These are phyloP conservation scores for Elaeagnus macrophylla DNA, from an alignment of 306 rosid genomes.

Conservation along the genomic window DNA sequence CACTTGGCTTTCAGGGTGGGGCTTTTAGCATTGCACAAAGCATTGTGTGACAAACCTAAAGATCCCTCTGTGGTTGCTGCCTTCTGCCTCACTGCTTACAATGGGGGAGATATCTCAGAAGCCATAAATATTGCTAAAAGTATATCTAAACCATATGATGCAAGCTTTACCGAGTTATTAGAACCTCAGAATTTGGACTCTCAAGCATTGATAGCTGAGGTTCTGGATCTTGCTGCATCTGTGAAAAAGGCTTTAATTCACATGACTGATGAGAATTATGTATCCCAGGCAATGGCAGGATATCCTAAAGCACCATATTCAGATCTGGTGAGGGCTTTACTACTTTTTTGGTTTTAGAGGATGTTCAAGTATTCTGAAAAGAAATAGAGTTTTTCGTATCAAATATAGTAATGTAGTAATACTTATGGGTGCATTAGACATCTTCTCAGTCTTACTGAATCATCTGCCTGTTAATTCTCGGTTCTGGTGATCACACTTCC, in stretches of 20 bases:
- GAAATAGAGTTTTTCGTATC: neutral
- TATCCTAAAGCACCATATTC: conserved; percentile 74
- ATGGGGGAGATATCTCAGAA: conserved; percentile 68
- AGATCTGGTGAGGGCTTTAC: conserved; percentile 44
- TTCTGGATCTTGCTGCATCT: conserved; percentile 46
- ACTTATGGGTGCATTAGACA: too few relatives aligned
- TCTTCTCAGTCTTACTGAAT: too few relatives aligned
- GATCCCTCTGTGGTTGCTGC: conserved; percentile 64
- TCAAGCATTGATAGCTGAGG: conserved; percentile 32
- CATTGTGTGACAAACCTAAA: conserved; percentile 62
- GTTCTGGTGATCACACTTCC: too few relatives aligned
- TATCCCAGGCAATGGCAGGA: conserved; percentile 63
- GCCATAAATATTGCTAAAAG: conserved; percentile 60
- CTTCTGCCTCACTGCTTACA: conserved; percentile 67
- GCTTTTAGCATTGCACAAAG: conserved; percentile 67
- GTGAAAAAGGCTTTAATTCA: conserved; percentile 39
- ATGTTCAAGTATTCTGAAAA: neutral
- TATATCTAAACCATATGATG: conserved; percentile 40
- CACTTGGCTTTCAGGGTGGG: conserved; percentile 60
- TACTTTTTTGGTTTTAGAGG: neutral
- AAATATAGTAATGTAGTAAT: neutral
- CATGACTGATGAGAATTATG: conserved; percentile 58
- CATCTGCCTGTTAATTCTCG: too few relatives aligned
- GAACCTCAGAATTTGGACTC: conserved; percentile 37
- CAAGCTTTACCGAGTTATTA: conserved; percentile 53